Evolutionary conservation across 768 basidiomycete species (phyloP).

Genomic region (Amanita subjunquillea): DNA sequence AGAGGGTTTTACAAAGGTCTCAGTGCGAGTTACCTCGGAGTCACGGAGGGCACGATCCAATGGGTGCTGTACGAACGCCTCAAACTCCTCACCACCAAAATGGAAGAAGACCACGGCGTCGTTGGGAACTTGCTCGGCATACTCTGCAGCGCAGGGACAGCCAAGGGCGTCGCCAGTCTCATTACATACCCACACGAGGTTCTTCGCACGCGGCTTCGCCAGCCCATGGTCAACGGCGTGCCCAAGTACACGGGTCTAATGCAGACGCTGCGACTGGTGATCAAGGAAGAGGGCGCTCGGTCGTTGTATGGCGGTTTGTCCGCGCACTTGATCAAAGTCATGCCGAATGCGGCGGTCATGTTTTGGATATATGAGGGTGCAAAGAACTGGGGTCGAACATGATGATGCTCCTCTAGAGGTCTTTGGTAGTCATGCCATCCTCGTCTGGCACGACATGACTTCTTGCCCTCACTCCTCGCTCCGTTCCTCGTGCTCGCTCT

Average conservation of each 20-base stretch:
- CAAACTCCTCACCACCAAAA: conserved; percentile 52
- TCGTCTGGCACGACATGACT: no score
- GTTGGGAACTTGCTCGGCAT: conserved; percentile 66
- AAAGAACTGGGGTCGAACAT: no score
- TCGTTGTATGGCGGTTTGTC: conserved; percentile 87
- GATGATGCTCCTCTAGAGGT: no score
- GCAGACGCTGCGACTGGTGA: conserved; percentile 8
- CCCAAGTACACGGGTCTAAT: no score
- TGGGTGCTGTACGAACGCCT: conserved; percentile 95
- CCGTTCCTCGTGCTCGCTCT: no score
- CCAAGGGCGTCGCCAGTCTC: conserved; percentile 87
- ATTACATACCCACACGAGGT: conserved; percentile 99
- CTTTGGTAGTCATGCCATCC: no score
- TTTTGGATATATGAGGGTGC: no score
- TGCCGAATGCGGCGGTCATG: no score
- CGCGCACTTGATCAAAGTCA: conserved; percentile 79
- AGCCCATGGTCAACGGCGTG: no score
- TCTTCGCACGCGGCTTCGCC: conserved; percentile 47
- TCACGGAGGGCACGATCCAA: conserved; percentile 93
- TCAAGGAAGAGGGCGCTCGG: conserved; percentile 82
- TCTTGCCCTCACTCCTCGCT: no score
- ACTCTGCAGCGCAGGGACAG: conserved; percentile 83
- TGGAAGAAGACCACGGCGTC: conserved; percentile 50
- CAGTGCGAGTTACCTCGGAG: conserved; percentile 90
- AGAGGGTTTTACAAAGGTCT: conserved; percentile 92